Conservation (phyloP, 73 alveolate genomes). For the Uronychia binucleata region DNA sequence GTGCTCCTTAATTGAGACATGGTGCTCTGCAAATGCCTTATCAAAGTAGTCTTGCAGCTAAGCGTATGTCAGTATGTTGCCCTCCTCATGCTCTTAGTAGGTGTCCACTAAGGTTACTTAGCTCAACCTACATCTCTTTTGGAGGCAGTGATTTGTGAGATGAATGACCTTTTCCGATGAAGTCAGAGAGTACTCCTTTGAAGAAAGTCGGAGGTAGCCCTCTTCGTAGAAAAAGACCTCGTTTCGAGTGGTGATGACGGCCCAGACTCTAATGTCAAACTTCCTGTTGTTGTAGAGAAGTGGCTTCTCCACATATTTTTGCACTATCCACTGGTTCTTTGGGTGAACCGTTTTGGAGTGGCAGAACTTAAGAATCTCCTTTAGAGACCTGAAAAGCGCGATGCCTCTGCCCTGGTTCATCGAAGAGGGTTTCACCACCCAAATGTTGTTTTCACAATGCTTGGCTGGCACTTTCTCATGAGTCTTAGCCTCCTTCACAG, state of each 20-base stretch:
- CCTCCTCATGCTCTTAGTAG: conserved; percentile 78
- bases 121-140: too few species aligned
- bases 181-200: conserved; percentile 59
- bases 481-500: conserved; percentile 38
- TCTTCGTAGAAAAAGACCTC: conserved; percentile 69
- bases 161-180: conserved; percentile 72
- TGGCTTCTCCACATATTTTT: conserved; percentile 87
- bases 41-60: conserved; percentile 69
- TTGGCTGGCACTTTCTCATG: conserved; percentile 55
- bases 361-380: conserved; percentile 48
- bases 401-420: conserved; percentile 68
- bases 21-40: conserved; percentile 47
- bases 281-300: conserved; percentile 80
- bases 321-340: conserved; percentile 62
- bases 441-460: conserved; percentile 59
- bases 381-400: conserved; percentile 42
- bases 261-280: conserved; percentile 89
- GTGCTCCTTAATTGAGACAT: conserved; percentile 68
- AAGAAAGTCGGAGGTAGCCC: conserved; percentile 86
- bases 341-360: conserved; percentile 29
- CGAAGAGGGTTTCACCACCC: conserved; percentile 69
- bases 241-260: conserved; percentile 60
- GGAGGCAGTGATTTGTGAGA: conserved; percentile 83
- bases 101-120: too few species aligned
- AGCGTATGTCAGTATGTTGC: conserved; percentile 75